Conservation (phyloP, 1,284 basidiomycete species). For the Boletus mariae region DNA sequence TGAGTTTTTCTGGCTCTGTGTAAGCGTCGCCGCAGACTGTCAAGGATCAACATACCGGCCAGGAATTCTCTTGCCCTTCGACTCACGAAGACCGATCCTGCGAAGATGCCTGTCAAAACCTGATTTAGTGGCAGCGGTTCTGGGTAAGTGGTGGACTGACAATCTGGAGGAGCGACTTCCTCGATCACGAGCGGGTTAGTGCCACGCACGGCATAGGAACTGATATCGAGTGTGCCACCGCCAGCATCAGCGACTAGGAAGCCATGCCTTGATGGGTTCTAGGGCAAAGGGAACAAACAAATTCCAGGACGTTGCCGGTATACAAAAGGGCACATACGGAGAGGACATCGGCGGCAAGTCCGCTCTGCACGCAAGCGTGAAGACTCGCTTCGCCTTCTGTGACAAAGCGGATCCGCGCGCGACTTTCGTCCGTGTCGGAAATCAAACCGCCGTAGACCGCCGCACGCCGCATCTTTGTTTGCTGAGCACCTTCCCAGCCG, state of each 20-base stretch:
- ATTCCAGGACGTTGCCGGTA: neutral
- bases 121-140: constrained; percentile 5
- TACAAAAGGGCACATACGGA: constrained; percentile 43
- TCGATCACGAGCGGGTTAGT: constrained; percentile 69
- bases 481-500: constrained; percentile 79
- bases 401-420: constrained; percentile 68
- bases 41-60: constrained; percentile 43
- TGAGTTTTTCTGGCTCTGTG: constrained; percentile 56
- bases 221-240: constrained; percentile 76
- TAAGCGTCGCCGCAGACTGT: constrained; percentile 3
- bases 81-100: constrained; percentile 78
- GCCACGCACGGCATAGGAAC: constrained; percentile 67
- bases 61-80: constrained; percentile 65
- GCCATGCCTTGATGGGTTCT: constrained; percentile 68
- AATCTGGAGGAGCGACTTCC: constrained; percentile 76
- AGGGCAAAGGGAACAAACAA: constrained; percentile 11
- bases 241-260: constrained; percentile 78
- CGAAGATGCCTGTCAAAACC: constrained; percentile 56
- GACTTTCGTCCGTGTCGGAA: constrained; percentile 66
- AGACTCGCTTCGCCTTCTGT: constrained; percentile 79
- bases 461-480: constrained; percentile 68
- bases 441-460: constrained; percentile 66
- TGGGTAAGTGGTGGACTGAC: constrained; percentile 37
- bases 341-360: constrained; percentile 69
- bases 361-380: constrained; percentile 72